Base-by-base conservation (phyloP, 2,329 filamentous ascomycete genomes). In the Aaosphaeria arxii region DNA sequence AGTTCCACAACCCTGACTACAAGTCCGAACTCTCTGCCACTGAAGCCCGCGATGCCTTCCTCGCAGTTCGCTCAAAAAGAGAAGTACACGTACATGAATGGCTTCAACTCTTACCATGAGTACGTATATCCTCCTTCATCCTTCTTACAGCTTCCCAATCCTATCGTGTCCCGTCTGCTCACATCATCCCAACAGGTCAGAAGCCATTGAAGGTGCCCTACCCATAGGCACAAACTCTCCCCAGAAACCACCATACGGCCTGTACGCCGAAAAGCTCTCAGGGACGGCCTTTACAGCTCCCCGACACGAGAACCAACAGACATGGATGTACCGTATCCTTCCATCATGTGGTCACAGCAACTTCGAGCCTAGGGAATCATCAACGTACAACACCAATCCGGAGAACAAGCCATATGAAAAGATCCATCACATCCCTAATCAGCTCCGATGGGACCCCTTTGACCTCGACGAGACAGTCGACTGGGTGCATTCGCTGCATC, bases 151-250 rank as follows among this genome's bases (percentile, higher is more conserved):
- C 55, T 66, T 17, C 3, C 17, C 17, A 24, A 24, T 24, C 17
- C 17, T 24, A 3, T 3, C 17, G 3, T 24, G 17, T 3, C 17
- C 17, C 17, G 17, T 24, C 17, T 24, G 17, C 17, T 24, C 17
- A 24, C 3, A 24, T 24, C 17, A 24, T 24, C 2, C 17, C 17
- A 24, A 11, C 60, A 91, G 88, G 66, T 83, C 87, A 40, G 89
- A 94, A 76, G 88, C 89, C 40, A 75, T 92, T 47, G 77, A 84
- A 11, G 87, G 85, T 13, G 85, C 89, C 5, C 77, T 92, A 5
- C 89, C 90, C 6, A 65, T 89, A 49, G 89, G 81, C 43, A 81
- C 85, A 39, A 95, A 95, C 75, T 89, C 87, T 3, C 90, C 90
- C 0, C 89, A 95, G 67, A 89, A 90, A 64, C 85, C 85, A 0